Evolutionary conservation across 768 basidiomycete species (phyloP), one percentile per base, ranked within the genome.

Genomic region (Psilocybe cubensis): DNA sequence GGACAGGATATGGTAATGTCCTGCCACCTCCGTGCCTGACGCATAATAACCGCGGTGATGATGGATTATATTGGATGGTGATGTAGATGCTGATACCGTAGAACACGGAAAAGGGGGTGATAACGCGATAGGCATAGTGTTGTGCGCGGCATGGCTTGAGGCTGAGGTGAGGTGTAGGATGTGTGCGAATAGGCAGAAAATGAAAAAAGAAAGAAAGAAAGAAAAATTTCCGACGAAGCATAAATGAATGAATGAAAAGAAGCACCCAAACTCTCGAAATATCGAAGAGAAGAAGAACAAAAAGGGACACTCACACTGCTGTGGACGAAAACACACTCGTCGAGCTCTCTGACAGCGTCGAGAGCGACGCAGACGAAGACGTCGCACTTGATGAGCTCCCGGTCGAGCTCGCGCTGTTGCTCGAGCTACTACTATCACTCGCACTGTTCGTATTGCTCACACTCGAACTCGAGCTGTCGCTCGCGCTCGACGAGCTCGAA

Each of bases 281-380:
- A 25, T 17, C n/a, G 33, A 23, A 27, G 7, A 45, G 25, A 20
- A 18, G 27, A 24, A 27, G 29, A 3, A 9, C 2, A 18, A 3
- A 33, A 33, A 4, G 52, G 24, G 12, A 24, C 23, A 62, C 60
- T 54, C 56, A 53, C 52, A 56, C 23, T 6, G 56, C 47, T 2
- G 64, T 61, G 40, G 57, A 54, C 18, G 56, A 21, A 21, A 54
- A 51, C 12, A 56, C 54, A 46, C 59, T 65, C 3, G 64, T 63
- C 6, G 63, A 60, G 14, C 58, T 31, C 35, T 57, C 28, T 35
- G 58, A 33, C 17, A 58, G 42, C 7, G 60, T 52, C 18, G 61
- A 58, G 4, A 60, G 35, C 1, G 28, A 11, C 41, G 23, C 33
- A 24, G 55, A 49, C 29, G 56, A 43, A 3, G 55, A 49, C 28